A percentile compares a stretch with the other conserved stretches of the same genome.
These are phyloP conservation scores for Coleophoma crateriformis DNA, from an alignment of 2,329 filamentous ascomycete species.

Conservation along the genomic window DNA sequence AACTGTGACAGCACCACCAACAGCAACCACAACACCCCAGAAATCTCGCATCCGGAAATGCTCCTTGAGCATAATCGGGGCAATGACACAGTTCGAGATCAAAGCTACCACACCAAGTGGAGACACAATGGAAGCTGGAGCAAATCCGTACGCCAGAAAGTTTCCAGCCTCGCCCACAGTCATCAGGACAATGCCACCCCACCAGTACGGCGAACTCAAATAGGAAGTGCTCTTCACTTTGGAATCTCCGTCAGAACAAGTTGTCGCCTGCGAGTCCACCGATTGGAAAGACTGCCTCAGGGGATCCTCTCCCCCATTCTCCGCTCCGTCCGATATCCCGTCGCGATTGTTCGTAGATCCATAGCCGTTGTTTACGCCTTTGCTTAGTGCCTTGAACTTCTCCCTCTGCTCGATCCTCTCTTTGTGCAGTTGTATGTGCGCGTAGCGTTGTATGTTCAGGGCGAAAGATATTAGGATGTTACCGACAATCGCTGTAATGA, in stretches of 20 bases:
- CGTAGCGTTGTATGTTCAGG: conserved; percentile 93
- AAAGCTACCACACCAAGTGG: conserved; percentile 94
- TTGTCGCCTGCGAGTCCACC: conserved; percentile 31
- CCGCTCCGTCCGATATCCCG: conserved; percentile 14
- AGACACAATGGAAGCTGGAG: conserved; percentile 94
- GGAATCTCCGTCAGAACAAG: conserved; percentile 29
- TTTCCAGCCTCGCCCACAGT: conserved; percentile 91
- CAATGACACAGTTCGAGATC: conserved; percentile 95
- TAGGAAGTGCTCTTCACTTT: conserved; percentile 54
- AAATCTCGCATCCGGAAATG: conserved; percentile 79
- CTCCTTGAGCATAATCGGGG: conserved; percentile 90
- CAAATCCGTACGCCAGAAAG: conserved; percentile 95
- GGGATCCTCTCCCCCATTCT: conserved; percentile 43
- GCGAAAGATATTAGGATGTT: conserved; percentile 94
- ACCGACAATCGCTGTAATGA: conserved; percentile 84
- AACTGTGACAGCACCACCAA: conserved; percentile 84
- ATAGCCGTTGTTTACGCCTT: conserved; percentile 29
- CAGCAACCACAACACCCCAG: conserved; percentile 80
- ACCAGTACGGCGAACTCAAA: conserved; percentile 91
- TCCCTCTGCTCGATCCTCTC: conserved; percentile 56
- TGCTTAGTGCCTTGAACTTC: conserved; percentile 44
- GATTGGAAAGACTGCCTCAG: conserved; percentile 46
- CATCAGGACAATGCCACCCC: conserved; percentile 89
- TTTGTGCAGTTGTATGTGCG: conserved; percentile 77
- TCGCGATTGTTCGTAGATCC: conserved; percentile 33